Conservation (phyloP, 345 rosid genomes). For the thale cress (Arabidopsis thaliana) region DNA sequence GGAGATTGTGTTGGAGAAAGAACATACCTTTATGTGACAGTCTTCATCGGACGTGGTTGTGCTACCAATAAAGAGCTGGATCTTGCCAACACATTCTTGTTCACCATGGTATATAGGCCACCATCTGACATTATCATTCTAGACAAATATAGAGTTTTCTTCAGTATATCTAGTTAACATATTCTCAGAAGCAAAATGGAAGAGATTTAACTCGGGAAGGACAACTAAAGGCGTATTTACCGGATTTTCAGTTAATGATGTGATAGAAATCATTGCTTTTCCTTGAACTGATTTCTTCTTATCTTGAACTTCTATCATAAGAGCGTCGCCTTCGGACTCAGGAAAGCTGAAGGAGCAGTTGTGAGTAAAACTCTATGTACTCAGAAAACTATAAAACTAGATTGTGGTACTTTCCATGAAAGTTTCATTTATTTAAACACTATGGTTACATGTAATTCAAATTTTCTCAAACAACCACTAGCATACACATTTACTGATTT, state of each 20-base stretch:
- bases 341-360: conserved; percentile 67
- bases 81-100: conserved; percentile 96
- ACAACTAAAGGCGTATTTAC: conserved; percentile 52
- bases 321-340: conserved; percentile 81
- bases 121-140: conserved; percentile 87
- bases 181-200: conserved; percentile 28
- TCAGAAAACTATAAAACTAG: not conserved
- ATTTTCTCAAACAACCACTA: conserved; percentile 1
- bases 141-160: conserved; percentile 40
- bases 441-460: not conserved
- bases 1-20: conserved; percentile 9
- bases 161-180: conserved; percentile 20
- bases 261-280: conserved; percentile 67
- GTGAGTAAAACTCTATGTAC: conserved; percentile 33
- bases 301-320: conserved; percentile 82
- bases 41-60: conserved; percentile 70
- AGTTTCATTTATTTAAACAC: not conserved
- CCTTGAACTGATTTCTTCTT: conserved; percentile 73
- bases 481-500: not conserved
- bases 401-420: not conserved
- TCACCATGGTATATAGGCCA: conserved; percentile 89
- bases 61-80: conserved; percentile 81
- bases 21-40: conserved; percentile 72
- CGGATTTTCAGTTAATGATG: conserved; percentile 71
- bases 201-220: not conserved